phyloP scores from a whole-genome alignment of 192 early-diverging fungal species.

The Gonapodya sp. region DNA sequence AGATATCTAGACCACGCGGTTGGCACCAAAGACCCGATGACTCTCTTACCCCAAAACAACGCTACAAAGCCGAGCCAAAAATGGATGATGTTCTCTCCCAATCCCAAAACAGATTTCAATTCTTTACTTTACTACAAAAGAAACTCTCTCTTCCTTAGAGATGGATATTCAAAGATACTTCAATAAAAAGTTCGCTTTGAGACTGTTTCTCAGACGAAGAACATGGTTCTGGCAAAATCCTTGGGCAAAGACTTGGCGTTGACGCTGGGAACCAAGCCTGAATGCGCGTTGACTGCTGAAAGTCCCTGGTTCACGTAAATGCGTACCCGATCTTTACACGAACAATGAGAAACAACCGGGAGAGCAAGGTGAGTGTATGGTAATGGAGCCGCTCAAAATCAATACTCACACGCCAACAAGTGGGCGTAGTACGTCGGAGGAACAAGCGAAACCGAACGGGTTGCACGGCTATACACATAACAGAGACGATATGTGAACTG shows the following conservation, averaged over 20 bases:
- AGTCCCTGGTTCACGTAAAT: not conserved
- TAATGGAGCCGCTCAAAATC: not conserved
- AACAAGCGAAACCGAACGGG: constrained; percentile 74
- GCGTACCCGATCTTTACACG: not conserved
- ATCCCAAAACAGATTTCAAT: too few relatives aligned
- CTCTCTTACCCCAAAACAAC: too few relatives aligned
- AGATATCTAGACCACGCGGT: too few relatives aligned
- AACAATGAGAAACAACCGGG: not conserved
- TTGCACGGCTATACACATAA: constrained; percentile 80
- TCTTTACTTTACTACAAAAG: too few relatives aligned
- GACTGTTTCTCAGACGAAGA: not conserved
- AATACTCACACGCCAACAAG: constrained; percentile 47
- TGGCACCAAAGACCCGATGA: too few relatives aligned
- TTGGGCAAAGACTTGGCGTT: not conserved
- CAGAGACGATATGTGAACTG: constrained; percentile 69
- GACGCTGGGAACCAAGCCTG: not conserved
- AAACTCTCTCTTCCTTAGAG: too few relatives aligned
- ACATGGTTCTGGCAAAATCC: not conserved
- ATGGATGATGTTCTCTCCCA: too few relatives aligned
- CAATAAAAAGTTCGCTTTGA: too few relatives aligned
- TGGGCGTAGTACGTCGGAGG: constrained; percentile 93
- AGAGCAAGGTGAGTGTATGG: not conserved
- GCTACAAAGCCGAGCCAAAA: too few relatives aligned
- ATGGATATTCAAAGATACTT: too few relatives aligned
- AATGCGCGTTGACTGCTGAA: not conserved